Evolutionary conservation across 1,284 basidiomycete species (phyloP).

Genomic region (Lentinula novae-zelandiae): DNA sequence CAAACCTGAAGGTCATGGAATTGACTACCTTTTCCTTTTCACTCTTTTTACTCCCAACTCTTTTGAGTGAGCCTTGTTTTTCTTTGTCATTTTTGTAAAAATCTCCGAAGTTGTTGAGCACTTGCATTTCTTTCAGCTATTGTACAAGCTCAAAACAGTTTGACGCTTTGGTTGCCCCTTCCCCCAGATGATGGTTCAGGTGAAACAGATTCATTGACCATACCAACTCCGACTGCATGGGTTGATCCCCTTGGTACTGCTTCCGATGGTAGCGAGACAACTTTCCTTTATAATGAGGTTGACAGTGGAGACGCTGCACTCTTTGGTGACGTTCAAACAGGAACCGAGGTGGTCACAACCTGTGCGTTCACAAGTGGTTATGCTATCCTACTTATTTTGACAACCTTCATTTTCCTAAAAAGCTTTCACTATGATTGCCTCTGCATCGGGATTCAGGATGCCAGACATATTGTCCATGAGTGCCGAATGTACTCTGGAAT

Average conservation of each 20-base stretch:
- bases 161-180: neutral
- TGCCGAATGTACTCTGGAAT: conserved; percentile 1
- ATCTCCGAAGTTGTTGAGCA: neutral
- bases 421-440: conserved; percentile 4
- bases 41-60: neutral
- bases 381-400: no score
- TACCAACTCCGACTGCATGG: neutral
- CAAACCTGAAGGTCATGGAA: neutral
- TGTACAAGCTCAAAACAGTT: neutral
- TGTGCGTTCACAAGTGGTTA: neutral
- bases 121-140: neutral
- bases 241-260: conserved; percentile 2
- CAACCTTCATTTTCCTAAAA: neutral
- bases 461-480: neutral
- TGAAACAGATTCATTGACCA: neutral
- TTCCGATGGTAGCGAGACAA: conserved; percentile 3
- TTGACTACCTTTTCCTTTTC: neutral
- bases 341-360: neutral
- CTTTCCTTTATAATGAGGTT: neutral
- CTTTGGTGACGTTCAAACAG: neutral
- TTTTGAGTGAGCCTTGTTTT: neutral
- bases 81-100: neutral
- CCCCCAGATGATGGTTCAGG: neutral
- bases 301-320: neutral
- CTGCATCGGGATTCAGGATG: neutral